Evolutionary conservation across 768 basidiomycete species (phyloP).

Genomic region (Cyclocybe aegerita): DNA sequence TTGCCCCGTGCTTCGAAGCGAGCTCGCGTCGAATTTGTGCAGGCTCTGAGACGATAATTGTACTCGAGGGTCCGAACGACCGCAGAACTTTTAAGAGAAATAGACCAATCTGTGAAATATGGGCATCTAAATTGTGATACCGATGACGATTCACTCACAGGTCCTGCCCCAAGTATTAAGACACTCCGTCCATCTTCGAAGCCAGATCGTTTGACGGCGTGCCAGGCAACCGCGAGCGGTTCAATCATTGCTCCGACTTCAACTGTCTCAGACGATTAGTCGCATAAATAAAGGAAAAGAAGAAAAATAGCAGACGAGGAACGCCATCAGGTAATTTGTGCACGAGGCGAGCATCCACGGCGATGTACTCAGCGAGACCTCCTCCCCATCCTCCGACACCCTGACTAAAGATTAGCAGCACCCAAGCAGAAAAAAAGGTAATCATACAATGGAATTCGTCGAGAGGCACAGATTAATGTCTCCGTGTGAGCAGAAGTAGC

Average conservation of each 20-base stretch:
- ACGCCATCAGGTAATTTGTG: slow-evolving; percentile 37
- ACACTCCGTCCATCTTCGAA: slow-evolving; percentile 36
- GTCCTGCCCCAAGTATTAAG: slow-evolving; percentile 45
- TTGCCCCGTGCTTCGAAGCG: slow-evolving; percentile 37
- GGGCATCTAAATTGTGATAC: background rate
- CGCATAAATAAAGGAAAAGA: background rate
- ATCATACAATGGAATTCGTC: slow-evolving; percentile 34
- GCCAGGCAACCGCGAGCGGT: slow-evolving; percentile 46
- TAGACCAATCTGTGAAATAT: slow-evolving; percentile 31
- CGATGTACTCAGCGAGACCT: slow-evolving; percentile 44
- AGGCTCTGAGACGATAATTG: slow-evolving; percentile 41
- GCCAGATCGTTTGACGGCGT: slow-evolving; percentile 40
- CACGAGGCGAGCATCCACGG: slow-evolving; percentile 31
- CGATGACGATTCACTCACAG: slow-evolving; percentile 27
- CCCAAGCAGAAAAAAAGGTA: background rate
- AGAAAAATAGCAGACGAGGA: slow-evolving; percentile 27
- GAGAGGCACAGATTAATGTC: slow-evolving; percentile 32
- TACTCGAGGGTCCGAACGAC: slow-evolving; percentile 24
- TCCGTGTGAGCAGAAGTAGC: slow-evolving; percentile 32
- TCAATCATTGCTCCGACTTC: slow-evolving; percentile 50
- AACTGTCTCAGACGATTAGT: slow-evolving; percentile 29
- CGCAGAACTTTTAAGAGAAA: slow-evolving; percentile 37
- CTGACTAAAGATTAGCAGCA: slow-evolving; percentile 17
- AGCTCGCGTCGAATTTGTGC: slow-evolving; percentile 34
- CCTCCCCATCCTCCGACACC: slow-evolving; percentile 40